A percentile compares a stretch with the other conserved stretches of the same genome.
Conservation (phyloP, 148 eudicot species). For the Pharnaceum exiguum region DNA sequence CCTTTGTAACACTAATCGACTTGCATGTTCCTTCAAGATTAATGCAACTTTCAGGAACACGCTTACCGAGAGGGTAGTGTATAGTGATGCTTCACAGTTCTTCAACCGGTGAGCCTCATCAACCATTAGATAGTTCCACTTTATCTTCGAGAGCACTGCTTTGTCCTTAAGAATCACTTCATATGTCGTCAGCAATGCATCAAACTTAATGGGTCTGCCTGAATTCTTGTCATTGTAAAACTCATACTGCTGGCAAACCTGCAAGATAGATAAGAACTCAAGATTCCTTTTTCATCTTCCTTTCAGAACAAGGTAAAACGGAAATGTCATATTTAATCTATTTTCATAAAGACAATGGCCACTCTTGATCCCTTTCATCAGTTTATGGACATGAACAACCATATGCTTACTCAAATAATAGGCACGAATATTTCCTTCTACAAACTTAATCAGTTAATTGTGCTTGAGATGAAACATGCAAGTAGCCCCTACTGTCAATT, state of each 20-base stretch:
- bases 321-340: too few species aligned
- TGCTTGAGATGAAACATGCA: too few species aligned
- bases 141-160: constrained; percentile 83
- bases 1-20: neutral
- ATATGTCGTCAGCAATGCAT: constrained; percentile 87
- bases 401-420: too few species aligned
- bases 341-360: too few species aligned
- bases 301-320: too few species aligned
- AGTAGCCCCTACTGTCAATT: too few species aligned
- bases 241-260: constrained; percentile 99
- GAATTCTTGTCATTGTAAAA: constrained; percentile 69
- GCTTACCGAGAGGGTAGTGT: constrained; percentile 73
- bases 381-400: too few species aligned
- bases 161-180: constrained; percentile 93
- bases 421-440: too few species aligned
- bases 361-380: too few species aligned
- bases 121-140: constrained; percentile 98
- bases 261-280: constrained; percentile 10
- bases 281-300: too few species aligned
- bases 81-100: constrained; percentile 93
- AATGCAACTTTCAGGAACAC: neutral
- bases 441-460: too few species aligned
- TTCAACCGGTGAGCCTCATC: constrained; percentile 99
- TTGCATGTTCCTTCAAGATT: neutral
- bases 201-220: constrained; percentile 70